Evolutionary conservation across 2,329 filamentous ascomycete species (phyloP).

Genomic region (Colletotrichum magnum): DNA sequence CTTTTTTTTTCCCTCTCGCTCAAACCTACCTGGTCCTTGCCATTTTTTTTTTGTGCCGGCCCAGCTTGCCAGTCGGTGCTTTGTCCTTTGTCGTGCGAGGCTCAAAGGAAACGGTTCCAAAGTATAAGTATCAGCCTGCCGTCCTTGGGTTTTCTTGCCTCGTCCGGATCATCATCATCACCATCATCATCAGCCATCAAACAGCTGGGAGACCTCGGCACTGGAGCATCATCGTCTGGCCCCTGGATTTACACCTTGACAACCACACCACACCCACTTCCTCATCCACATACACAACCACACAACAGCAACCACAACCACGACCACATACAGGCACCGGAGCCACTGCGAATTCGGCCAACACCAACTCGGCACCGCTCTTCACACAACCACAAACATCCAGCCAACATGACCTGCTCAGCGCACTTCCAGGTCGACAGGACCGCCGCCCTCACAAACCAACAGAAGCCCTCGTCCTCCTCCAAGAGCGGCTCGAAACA

Average conservation of each 20-base stretch:
- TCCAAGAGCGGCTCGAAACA: slow-evolving; percentile 36
- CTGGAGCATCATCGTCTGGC: slow-evolving; percentile 6
- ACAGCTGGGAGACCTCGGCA: slow-evolving; percentile 3
- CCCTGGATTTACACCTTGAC: not conserved
- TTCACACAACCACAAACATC: slow-evolving; percentile 6
- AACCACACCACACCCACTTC: not conserved
- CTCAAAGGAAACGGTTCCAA: slow-evolving; percentile 27
- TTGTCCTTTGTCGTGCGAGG: slow-evolving; percentile 34
- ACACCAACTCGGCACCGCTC: not conserved
- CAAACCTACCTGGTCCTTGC: slow-evolving; percentile 37
- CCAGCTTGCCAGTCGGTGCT: slow-evolving; percentile 23
- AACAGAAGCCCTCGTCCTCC: slow-evolving; percentile 32
- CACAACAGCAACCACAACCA: not conserved
- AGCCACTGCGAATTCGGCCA: not conserved
- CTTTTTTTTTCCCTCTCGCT: slow-evolving; percentile 15
- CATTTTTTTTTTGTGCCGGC: slow-evolving; percentile 7
- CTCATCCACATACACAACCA: not conserved
- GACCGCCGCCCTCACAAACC: slow-evolving; percentile 28
- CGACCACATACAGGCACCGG: not conserved
- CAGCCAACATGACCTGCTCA: slow-evolving; percentile 36
- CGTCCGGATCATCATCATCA: slow-evolving; percentile 17
- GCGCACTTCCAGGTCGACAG: slow-evolving; percentile 31
- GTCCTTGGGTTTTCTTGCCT: slow-evolving; percentile 20
- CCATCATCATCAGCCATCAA: slow-evolving; percentile 28
- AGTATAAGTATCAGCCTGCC: slow-evolving; percentile 40